phyloP scores from a whole-genome alignment of 2,329 filamentous ascomycete species.

The Pseudocercospora musae region DNA sequence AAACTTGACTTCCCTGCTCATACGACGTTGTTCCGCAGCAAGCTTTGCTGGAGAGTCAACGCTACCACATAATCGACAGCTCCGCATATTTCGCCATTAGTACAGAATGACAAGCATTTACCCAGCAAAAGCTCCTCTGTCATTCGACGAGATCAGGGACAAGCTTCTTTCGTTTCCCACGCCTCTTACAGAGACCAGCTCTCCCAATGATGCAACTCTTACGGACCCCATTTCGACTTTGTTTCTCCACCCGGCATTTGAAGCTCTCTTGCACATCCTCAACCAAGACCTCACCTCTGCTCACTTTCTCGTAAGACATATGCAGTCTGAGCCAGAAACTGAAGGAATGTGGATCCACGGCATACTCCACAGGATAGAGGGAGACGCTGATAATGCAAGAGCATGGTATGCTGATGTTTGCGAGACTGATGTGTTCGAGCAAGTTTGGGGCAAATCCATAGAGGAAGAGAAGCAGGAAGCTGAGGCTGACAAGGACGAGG shows the following conservation, averaged over 20 bases:
- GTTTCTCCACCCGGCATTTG: constrained; percentile 47
- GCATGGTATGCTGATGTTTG: constrained; percentile 49
- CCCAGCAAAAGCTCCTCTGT: constrained; percentile 7
- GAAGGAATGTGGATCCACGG: constrained; percentile 54
- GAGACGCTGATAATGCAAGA: constrained; percentile 49
- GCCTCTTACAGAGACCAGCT: constrained; percentile 27
- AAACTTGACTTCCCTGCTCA: not conserved
- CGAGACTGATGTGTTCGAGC: constrained; percentile 35
- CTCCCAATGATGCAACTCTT: constrained; percentile 23
- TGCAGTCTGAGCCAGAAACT: constrained; percentile 48
- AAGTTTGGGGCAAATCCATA: constrained; percentile 35
- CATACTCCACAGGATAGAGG: constrained; percentile 51
- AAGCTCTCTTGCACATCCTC: constrained; percentile 51
- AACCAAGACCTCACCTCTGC: constrained; percentile 51
- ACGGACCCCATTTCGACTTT: constrained; percentile 32
- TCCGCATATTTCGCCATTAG: not conserved
- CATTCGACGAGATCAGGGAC: constrained; percentile 32
- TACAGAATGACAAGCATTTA: constrained; percentile 8
- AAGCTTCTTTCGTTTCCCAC: constrained; percentile 30
- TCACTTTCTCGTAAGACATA: constrained; percentile 53
- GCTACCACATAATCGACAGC: not conserved
- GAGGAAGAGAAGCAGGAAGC: constrained; percentile 26
- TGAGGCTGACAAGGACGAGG: constrained; percentile 35
- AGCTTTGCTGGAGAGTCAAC: not conserved
- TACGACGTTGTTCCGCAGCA: not conserved